Evolutionary conservation across 805 yeast genomes (phyloP).

Genomic region (Saccharomycopsis vini): DNA sequence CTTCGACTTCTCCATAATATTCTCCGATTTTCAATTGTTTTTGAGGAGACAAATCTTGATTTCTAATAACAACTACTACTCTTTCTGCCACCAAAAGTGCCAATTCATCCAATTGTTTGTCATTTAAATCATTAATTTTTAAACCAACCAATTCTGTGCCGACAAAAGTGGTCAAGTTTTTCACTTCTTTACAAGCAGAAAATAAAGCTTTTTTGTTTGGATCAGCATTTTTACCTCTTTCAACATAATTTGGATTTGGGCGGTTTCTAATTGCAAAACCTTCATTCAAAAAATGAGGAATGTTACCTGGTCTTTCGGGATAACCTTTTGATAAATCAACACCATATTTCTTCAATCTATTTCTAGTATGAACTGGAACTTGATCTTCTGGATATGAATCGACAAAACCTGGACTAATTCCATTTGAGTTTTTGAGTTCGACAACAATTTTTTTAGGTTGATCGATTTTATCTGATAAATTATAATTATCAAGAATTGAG

Average conservation of each 20-base stretch:
- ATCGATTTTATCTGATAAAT: background rate
- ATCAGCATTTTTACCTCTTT: slow-evolving; percentile 30
- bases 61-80: slow-evolving; percentile 40
- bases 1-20: slow-evolving; percentile 38
- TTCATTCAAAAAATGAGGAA: slow-evolving; percentile 33
- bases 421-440: slow-evolving; percentile 3
- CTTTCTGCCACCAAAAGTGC: slow-evolving; percentile 39
- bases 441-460: background rate
- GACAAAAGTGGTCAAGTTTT: slow-evolving; percentile 33
- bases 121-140: slow-evolving; percentile 32
- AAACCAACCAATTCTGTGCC: slow-evolving; percentile 43
- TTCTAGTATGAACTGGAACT: slow-evolving; percentile 23
- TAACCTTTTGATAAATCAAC: slow-evolving; percentile 32
- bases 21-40: slow-evolving; percentile 37
- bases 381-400: slow-evolving; percentile 5
- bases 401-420: slow-evolving; percentile 9
- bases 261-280: slow-evolving; percentile 30
- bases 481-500: background rate
- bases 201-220: slow-evolving; percentile 32
- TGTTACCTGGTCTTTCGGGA: slow-evolving; percentile 29
- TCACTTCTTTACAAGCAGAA: slow-evolving; percentile 34
- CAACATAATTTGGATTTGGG: slow-evolving; percentile 26
- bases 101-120: slow-evolving; percentile 37
- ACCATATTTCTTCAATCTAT: slow-evolving; percentile 27
- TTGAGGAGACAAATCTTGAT: slow-evolving; percentile 36